Evolutionary conservation across 495 filamentous ascomycete genomes (phyloP), one percentile per base, ranked within the genome.

Genomic region (Daldinia vernicosa): DNA sequence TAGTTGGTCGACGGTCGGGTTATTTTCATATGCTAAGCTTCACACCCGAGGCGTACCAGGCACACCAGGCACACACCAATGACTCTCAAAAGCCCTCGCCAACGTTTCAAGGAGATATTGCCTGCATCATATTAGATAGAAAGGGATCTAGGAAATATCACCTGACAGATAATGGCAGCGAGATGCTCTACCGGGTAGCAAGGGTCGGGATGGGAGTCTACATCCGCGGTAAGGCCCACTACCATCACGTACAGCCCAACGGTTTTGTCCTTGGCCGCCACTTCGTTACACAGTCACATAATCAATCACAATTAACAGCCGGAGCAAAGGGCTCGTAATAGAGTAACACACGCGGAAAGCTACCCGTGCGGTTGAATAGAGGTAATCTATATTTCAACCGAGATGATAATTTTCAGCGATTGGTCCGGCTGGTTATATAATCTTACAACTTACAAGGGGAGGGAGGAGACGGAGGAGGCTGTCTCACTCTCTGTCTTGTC

Each of bases 171-270:
- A 74, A 50, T 55, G 54, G 57, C 74, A 66, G 74, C 74, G 74
- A 74, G 64, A 74, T 69, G 52, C 47, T 52, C 54, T 60, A 68
- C 58, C 67, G 56, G 47, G 62, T 59, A 67, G 59, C 71, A 74
- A 69, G 74, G 74, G 74, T 76, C 74, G 74, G 74, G 63, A 74
- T 76, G 71, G 67, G 24, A 63, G 47, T 72, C 53, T 71, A 70
- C 68, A 74, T 76, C 74, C 74, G 74, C 74, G 74, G 67, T 51
- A 64, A 50, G 74, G 71, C 43, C 74, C 71, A 74, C 69, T 47
- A 33, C 63, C 59, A 67, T 67, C 45, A 51, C 53, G 45, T 56
- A 68, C 50, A 60, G 60, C 60, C 65, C 60, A 65, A 65, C 70
- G 47, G 51, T 60, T 63, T 40, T 59, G 39, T 57, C 59, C 63